phyloP scores from a whole-genome alignment of 1,139 yeast genomes.

The Taphrina deformans region DNA sequence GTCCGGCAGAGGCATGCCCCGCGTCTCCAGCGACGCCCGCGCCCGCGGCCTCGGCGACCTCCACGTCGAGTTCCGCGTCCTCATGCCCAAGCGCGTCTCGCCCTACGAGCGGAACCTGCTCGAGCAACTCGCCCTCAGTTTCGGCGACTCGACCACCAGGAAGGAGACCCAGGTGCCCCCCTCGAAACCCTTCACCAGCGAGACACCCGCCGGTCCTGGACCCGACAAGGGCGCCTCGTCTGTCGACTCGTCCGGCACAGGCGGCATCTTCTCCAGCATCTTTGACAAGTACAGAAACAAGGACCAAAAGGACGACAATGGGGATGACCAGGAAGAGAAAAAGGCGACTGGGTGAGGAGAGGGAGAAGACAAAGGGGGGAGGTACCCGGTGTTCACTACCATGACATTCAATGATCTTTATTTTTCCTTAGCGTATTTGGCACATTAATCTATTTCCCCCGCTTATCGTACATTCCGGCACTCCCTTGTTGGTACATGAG shows the following conservation, averaged over 20 bases:
- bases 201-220: neutral
- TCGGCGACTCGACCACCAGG: slow-evolving; percentile 75
- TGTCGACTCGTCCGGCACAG: neutral
- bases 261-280: slow-evolving; percentile 19
- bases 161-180: slow-evolving; percentile 17
- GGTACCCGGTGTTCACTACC: too few species aligned
- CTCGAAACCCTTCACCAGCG: neutral
- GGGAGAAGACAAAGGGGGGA: too few species aligned
- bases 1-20: slow-evolving; percentile 88
- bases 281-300: slow-evolving; percentile 32
- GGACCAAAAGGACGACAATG: slow-evolving; percentile 7
- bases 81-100: slow-evolving; percentile 49
- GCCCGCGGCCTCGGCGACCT: slow-evolving; percentile 58
- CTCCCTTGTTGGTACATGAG: neutral
- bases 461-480: neutral
- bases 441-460: neutral
- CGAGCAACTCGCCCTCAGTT: slow-evolving; percentile 91
- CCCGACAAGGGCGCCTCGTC: neutral
- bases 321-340: slow-evolving; percentile 6
- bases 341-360: slow-evolving; percentile 6
- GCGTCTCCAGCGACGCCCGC: slow-evolving; percentile 47
- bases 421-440: slow-evolving; percentile 3
- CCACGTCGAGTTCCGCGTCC: slow-evolving; percentile 71
- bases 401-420: neutral
- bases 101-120: slow-evolving; percentile 66